Evolutionary conservation across 2,329 filamentous ascomycete species (phyloP), one percentile per base, ranked within the genome.

Genomic region (Apiospora rasikravindrae): DNA sequence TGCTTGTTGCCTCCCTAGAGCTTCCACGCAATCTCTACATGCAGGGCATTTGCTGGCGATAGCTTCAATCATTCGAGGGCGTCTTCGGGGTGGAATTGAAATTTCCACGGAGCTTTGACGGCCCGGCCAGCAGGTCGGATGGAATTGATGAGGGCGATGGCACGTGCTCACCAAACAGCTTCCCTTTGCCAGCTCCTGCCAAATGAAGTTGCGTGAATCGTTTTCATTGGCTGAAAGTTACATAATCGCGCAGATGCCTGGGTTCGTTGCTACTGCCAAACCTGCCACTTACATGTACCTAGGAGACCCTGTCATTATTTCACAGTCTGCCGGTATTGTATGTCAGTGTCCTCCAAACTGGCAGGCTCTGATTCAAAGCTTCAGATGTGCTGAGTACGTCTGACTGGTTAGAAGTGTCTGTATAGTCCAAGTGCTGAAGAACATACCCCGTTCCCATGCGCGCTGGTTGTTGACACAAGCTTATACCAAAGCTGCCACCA

Each of bases 61-160:
- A 64, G 57, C 57, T 64, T 64, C 57, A 40, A 37, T 40, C 53
- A n/a, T 64, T 64, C 57, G 29, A 61, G 53, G 53, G 57, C 24
- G 37, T 64, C 57, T n/a, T 13, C 29, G 19, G 33, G 33, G 57
- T 64, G 57, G 57, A 40, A 64, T 64, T 64, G 57, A 64, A 64
- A 64, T 64, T 64, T 64, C 57, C 57, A 64, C 57, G 57, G 57
- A 64, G 57, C 57, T 64, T 64, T 64, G 57, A 64, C 57, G 57
- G 57, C 57, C 57, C 57, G 57, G 57, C 57, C 57, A 40, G 33
- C 57, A 14, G 33, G 53, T 22, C n/a, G 4, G 33, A n/a, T 40
- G 22, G 57, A 7, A 37, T 37, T 37, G 33, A 37, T 37, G 33
- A 10, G 40, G 40, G 33, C 3, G 33, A 13, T 40, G 57, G 57